Percentiles rank a stretch among this genome's conserved stretches.
These are phyloP conservation scores for Serendipita sp. DNA, from an alignment of 768 basidiomycete genomes.

Conservation along the genomic window DNA sequence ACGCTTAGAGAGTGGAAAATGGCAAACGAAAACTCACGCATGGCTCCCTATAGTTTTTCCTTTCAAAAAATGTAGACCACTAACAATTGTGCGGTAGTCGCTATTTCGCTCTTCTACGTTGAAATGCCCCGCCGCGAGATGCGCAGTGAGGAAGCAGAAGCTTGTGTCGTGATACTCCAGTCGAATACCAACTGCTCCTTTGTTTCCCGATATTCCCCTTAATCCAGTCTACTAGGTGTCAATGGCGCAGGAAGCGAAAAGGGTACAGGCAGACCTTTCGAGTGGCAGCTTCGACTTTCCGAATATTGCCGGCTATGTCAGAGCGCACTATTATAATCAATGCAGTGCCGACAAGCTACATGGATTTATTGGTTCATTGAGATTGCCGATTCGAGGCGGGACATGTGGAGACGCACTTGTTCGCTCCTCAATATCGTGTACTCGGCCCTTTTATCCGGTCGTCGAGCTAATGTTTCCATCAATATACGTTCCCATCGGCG, in stretches of 20 bases:
- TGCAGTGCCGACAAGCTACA: slow-evolving; percentile 92
- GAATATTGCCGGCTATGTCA: slow-evolving; percentile 59
- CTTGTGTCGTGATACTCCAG: slow-evolving; percentile 82
- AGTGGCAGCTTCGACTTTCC: slow-evolving; percentile 82
- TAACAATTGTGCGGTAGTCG: slow-evolving; percentile 78
- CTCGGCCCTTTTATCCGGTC: slow-evolving; percentile 48
- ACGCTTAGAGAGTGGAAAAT: not conserved
- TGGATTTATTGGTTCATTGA: slow-evolving; percentile 5
- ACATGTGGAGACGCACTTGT: slow-evolving; percentile 37
- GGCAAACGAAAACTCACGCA: slow-evolving; percentile 43
- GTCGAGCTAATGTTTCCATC: slow-evolving; percentile 56
- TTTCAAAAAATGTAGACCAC: slow-evolving; percentile 71
- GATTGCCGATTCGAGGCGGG: slow-evolving; percentile 6
- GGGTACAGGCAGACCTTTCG: slow-evolving; percentile 56
- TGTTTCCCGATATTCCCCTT: slow-evolving; percentile 91
- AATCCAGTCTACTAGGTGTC: slow-evolving; percentile 47
- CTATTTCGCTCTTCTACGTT: slow-evolving; percentile 83
- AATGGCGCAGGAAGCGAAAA: not conserved
- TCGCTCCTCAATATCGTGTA: slow-evolving; percentile 86
- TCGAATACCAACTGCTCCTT: slow-evolving; percentile 90
- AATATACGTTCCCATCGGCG: slow-evolving; percentile 77
- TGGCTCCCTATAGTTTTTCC: slow-evolving; percentile 83
- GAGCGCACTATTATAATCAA: slow-evolving; percentile 71
- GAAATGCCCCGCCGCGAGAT: slow-evolving; percentile 87
- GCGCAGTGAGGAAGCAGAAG: slow-evolving; percentile 91